Base-by-base conservation (phyloP, 805 yeast genomes). In the Candida maltosa region DNA sequence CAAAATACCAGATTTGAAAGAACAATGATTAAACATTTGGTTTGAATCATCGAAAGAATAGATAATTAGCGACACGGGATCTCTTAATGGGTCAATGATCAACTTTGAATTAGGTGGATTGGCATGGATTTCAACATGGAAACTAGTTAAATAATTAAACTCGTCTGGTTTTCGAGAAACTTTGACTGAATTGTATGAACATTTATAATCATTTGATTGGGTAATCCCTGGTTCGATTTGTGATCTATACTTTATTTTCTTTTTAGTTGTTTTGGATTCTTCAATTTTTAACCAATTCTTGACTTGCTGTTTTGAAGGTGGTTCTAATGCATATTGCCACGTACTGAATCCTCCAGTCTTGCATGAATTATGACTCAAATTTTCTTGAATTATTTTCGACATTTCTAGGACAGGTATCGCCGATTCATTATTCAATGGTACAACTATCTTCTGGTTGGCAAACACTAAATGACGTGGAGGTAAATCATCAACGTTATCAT, bases 121-220 rank as follows among this genome's bases (percentile, higher is more conserved):
- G 0, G 75, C 78, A 55, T 82, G 89, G 0, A 87, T 51, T 48
- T 91, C 97, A 36, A 87, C 43, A 5, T 73, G 63, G 22, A 88
- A 57, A n/a, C 77, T 66, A 0, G 82, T 68, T 48, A 88, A 49
- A 17, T 70, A 61, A 32, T 66, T 68, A 40, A 64, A 73, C 37
- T 49, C 66, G 43, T 52, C 66, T 4, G 68, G 68, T 36, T 50
- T 57, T 45, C 63, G 55, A 26, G 48, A 52, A 24, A 56, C 63
- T 42, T 54, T 60, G 8, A 46, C 48, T 3, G 60, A 46, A 24
- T 50, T 42, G 30, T 60, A 70, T 29, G 75, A 70, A 42, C 54
- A 67, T 18, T 60, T 65, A 34, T 56, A 65, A 26, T 59, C 60
- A 22, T 57, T 42, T 1, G 64, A 54, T 32, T 63, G 72, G 0